Conservation (phyloP, 148 eudicot species). For the Simmondsia chinensis region DNA sequence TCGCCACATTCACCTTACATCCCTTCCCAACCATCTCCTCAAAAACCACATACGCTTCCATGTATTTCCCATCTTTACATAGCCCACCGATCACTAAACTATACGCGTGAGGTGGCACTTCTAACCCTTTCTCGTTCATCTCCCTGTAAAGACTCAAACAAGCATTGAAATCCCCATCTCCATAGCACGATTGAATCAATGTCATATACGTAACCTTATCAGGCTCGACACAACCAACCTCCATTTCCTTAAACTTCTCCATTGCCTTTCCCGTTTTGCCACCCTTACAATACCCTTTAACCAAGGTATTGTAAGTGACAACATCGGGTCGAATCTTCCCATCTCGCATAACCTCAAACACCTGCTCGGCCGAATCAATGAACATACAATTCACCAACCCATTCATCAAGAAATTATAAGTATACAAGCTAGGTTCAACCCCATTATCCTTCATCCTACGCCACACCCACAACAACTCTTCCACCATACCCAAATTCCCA, state of each 20-base stretch:
- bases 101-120: conserved; percentile 82
- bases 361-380: conserved; percentile 77
- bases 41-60: conserved; percentile 54
- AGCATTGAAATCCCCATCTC: conserved; percentile 43
- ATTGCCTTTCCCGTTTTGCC: conserved; percentile 71
- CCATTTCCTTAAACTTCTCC: conserved; percentile 69
- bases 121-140: conserved; percentile 67
- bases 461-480: conserved; percentile 96
- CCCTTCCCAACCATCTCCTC: conserved; percentile 58
- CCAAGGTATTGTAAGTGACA: conserved; percentile 83
- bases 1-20: conserved; percentile 66
- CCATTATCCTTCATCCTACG: conserved; percentile 64
- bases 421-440: conserved; percentile 73
- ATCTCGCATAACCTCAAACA: conserved; percentile 72
- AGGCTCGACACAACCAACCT: conserved; percentile 45
- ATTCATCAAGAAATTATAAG: conserved; percentile 76
- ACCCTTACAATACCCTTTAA: conserved; percentile 80
- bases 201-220: conserved; percentile 85
- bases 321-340: conserved; percentile 73
- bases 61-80: conserved; percentile 69
- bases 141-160: conserved; percentile 78
- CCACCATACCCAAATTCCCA: conserved; percentile 84
- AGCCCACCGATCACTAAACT: conserved; percentile 89
- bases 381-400: conserved; percentile 49
- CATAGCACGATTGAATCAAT: conserved; percentile 79